These are phyloP conservation scores for Petasospora fabianii DNA, from an alignment of 1,139 yeast species.

Conservation along the genomic window DNA sequence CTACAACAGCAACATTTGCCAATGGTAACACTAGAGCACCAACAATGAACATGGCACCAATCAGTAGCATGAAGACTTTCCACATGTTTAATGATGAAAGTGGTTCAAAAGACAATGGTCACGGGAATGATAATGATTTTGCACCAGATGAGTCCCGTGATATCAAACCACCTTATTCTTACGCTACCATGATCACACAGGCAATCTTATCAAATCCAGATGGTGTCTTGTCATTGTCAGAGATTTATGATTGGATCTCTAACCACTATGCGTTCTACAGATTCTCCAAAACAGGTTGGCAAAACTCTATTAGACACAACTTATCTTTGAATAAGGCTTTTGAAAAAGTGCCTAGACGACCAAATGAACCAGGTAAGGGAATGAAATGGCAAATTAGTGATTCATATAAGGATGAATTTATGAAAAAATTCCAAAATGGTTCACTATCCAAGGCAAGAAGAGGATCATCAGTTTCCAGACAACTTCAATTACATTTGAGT, in stretches of 20 bases:
- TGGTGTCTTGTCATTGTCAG: constrained; percentile 84
- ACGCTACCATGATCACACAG: constrained; percentile 97
- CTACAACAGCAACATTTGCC: background rate
- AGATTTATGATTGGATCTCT: constrained; percentile 89
- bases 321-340: constrained; percentile 79
- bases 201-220: constrained; percentile 87
- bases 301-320: constrained; percentile 81
- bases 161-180: constrained; percentile 93
- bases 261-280: constrained; percentile 87
- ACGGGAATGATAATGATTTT: constrained; percentile 34
- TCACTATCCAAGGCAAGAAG: constrained; percentile 69
- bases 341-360: constrained; percentile 92
- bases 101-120: constrained; percentile 2
- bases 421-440: constrained; percentile 74
- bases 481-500: constrained; percentile 69
- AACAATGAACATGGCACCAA: constrained; percentile 2
- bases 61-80: constrained; percentile 38
- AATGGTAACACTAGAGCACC: background rate
- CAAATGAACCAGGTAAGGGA: constrained; percentile 97
- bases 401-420: constrained; percentile 76
- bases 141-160: constrained; percentile 90
- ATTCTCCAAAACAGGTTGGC: constrained; percentile 94
- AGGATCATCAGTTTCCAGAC: constrained; percentile 77
- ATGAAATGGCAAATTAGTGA: constrained; percentile 98
- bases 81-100: constrained; percentile 50